Evolutionary conservation across 2,329 filamentous ascomycete genomes (phyloP).

Genomic region (Arthrobotrys megalospora): DNA sequence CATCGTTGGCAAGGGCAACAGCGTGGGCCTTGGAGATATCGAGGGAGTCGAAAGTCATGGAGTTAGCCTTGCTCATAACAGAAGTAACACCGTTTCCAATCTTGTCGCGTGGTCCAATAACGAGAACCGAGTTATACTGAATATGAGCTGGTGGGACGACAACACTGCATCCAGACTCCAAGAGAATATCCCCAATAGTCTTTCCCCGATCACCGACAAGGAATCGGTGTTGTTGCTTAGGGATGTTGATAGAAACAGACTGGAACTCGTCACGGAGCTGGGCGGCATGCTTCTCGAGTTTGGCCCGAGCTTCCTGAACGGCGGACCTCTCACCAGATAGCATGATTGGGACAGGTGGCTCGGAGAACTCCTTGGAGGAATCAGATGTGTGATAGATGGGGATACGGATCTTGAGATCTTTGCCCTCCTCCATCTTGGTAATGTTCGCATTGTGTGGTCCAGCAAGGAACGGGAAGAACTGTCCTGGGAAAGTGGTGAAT

Average conservation of each 20-base stretch:
- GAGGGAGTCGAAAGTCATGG: conserved; percentile 84
- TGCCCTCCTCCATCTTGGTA: conserved; percentile 78
- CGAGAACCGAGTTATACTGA: conserved; percentile 85
- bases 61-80: conserved; percentile 88
- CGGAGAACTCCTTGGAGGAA: conserved; percentile 62
- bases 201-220: conserved; percentile 88
- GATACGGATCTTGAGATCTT: conserved; percentile 84
- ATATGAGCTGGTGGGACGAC: conserved; percentile 82
- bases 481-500: conserved; percentile 79
- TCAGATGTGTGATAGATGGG: conserved; percentile 69
- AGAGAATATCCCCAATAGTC: conserved; percentile 86
- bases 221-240: conserved; percentile 83
- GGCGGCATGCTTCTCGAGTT: conserved; percentile 83
- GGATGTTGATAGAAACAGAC: conserved; percentile 85
- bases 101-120: conserved; percentile 83
- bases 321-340: conserved; percentile 87
- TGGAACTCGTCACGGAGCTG: conserved; percentile 82
- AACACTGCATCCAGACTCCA: conserved; percentile 90
- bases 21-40: conserved; percentile 86
- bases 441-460: conserved; percentile 80
- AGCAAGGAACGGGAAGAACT: conserved; percentile 96
- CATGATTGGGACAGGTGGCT: conserved; percentile 73
- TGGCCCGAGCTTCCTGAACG: conserved; percentile 82
- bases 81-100: conserved; percentile 83
- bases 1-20: conserved; percentile 78